These are phyloP conservation scores for Solanum chmielewskii DNA, from an alignment of 257 asterid species.

Conservation along the genomic window DNA sequence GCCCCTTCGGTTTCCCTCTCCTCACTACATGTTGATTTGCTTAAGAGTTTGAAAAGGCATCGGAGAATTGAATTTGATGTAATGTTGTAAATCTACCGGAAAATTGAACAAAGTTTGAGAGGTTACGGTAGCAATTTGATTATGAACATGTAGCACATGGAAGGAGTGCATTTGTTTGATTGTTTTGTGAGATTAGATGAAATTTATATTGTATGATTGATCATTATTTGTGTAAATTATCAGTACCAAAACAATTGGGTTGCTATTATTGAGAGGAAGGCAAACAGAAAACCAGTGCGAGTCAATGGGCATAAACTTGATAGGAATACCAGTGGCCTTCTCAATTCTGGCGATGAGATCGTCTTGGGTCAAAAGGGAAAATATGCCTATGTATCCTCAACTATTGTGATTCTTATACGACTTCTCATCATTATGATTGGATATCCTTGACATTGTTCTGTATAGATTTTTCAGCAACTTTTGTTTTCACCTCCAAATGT, in stretches of 20 bases:
- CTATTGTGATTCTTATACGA: background rate
- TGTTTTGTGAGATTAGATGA: constrained; percentile 1
- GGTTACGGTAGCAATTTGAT: background rate
- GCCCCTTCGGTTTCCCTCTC: too few species aligned
- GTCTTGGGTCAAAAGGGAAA: constrained; percentile 52
- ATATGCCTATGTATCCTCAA: constrained; percentile 76
- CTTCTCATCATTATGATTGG: background rate
- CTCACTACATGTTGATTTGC: too few species aligned
- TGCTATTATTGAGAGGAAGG: constrained; percentile 60
- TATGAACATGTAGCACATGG: background rate
- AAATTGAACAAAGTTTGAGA: too few species aligned
- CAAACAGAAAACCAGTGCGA: constrained; percentile 47
- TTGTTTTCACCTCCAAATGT: constrained; percentile 37
- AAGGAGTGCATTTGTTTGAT: background rate
- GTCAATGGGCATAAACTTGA: constrained; percentile 55
- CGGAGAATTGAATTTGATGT: too few species aligned
- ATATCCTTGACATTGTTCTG: constrained; percentile 29
- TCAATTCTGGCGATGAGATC: constrained; percentile 73
- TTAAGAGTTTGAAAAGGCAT: background rate
- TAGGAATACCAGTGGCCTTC: constrained; percentile 33
- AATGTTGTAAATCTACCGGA: background rate
- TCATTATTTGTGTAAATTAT: constrained; percentile 12
- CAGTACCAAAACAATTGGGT: constrained; percentile 46
- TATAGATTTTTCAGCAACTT: constrained; percentile 66
- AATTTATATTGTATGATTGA: constrained; percentile 4